Evolutionary conservation across 2,329 filamentous ascomycete species (phyloP).

Genomic region (Ascochyta lentis): DNA sequence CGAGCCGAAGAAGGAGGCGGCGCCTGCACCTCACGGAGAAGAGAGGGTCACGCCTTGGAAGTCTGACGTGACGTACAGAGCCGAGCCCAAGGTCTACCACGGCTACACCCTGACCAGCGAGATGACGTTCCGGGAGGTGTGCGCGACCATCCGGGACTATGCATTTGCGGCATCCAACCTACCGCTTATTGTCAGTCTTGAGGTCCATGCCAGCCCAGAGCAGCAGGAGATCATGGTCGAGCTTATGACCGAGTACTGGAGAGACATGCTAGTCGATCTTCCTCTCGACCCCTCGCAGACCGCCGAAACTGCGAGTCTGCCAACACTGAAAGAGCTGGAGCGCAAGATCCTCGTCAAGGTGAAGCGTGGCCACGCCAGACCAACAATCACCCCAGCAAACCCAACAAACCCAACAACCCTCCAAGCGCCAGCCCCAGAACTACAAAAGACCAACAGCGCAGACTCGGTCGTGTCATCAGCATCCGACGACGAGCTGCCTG

Average conservation of each 20-base stretch:
- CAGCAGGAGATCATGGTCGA: conserved; percentile 93
- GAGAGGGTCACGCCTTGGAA: conserved; percentile 39
- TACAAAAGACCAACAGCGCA: conserved; percentile 32
- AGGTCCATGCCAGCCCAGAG: conserved; percentile 81
- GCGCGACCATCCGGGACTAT: conserved; percentile 76
- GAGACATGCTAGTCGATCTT: conserved; percentile 72
- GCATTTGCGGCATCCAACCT: conserved; percentile 77
- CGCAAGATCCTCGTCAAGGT: conserved; percentile 74
- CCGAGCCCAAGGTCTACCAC: conserved; percentile 83
- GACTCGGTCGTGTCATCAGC: conserved; percentile 32
- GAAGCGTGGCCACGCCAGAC: conserved; percentile 53
- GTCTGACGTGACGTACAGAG: conserved; percentile 37
- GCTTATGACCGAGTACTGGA: conserved; percentile 92
- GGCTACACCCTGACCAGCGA: conserved; percentile 83
- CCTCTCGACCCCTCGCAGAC: conserved; percentile 44
- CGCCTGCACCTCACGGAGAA: conserved; percentile 16
- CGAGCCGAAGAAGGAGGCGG: conserved; percentile 20
- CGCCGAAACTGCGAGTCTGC: conserved; percentile 66
- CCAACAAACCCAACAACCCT: conserved; percentile 41
- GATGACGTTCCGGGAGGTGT: conserved; percentile 88
- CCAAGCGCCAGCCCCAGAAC: conserved; percentile 32
- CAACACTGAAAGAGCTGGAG: conserved; percentile 69
- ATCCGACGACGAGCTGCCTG: conserved; percentile 46
- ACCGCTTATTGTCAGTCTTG: conserved; percentile 89
- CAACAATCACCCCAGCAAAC: conserved; percentile 27